A percentile compares a stretch with the other conserved stretches of the same genome.
These are phyloP conservation scores for Przewalskia tangutica DNA, from an alignment of 257 asterid species.

Conservation along the genomic window DNA sequence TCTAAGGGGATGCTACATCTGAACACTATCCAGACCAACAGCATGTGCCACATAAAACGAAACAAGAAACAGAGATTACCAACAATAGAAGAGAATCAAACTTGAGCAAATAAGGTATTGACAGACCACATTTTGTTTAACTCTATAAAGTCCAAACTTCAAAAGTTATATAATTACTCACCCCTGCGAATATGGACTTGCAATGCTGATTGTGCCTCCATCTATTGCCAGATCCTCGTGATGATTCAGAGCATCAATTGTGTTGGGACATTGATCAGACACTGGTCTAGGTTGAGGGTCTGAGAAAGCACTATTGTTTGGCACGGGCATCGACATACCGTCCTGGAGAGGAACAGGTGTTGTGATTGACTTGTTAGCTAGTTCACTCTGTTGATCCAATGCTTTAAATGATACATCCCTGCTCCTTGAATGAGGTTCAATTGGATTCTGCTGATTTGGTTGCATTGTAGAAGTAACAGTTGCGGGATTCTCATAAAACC, in stretches of 20 bases:
- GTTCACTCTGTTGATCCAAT: slow-evolving; percentile 39
- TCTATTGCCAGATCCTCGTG: slow-evolving; percentile 59
- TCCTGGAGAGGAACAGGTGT: slow-evolving; percentile 36
- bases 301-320: slow-evolving; percentile 40
- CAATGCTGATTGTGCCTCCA: slow-evolving; percentile 85
- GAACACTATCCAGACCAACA: neutral
- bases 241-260: slow-evolving; percentile 30
- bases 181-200: slow-evolving; percentile 85
- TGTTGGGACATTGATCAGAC: slow-evolving; percentile 42
- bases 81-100: neutral
- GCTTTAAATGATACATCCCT: slow-evolving; percentile 41
- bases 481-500: slow-evolving; percentile 46
- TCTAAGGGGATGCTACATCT: neutral
- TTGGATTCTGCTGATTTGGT: slow-evolving; percentile 39
- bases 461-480: slow-evolving; percentile 37
- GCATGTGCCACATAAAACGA: neutral
- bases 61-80: neutral
- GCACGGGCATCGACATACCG: slow-evolving; percentile 8
- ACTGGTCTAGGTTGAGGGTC: slow-evolving; percentile 38
- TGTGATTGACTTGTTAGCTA: slow-evolving; percentile 34
- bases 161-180: slow-evolving; percentile 22
- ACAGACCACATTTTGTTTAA: neutral
- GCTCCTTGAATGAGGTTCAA: slow-evolving; percentile 37
- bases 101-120: neutral
- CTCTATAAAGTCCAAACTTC: neutral